Conservation (phyloP, 2,329 filamentous ascomycete genomes). For the Nothophoma quercina region DNA sequence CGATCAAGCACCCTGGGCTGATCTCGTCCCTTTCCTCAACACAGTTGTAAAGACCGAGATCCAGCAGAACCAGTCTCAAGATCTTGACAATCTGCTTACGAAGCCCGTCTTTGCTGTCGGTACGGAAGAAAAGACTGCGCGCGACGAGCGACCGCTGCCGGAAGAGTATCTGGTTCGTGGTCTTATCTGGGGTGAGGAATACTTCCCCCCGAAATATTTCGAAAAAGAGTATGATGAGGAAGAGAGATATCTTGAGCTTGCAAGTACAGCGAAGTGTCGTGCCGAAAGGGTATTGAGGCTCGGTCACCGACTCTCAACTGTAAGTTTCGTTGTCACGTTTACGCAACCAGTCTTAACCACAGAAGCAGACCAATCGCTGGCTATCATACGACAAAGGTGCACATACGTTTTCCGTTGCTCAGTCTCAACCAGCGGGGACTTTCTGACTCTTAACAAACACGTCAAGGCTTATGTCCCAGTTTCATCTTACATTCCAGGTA, state of each 20-base stretch:
- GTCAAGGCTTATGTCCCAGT: neutral
- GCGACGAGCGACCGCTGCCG: conserved; percentile 64
- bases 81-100: conserved; percentile 40
- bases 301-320: conserved; percentile 56
- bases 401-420: conserved; percentile 38
- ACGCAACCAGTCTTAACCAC: conserved; percentile 18
- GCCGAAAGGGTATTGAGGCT: conserved; percentile 68
- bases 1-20: conserved; percentile 61
- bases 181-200: conserved; percentile 65
- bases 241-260: conserved; percentile 68
- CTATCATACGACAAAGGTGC: conserved; percentile 36
- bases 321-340: conserved; percentile 22
- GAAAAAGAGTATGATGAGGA: conserved; percentile 70
- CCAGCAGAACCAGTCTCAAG: conserved; percentile 31
- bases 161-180: conserved; percentile 75
- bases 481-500: neutral
- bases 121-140: conserved; percentile 37
- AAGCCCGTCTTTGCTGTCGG: conserved; percentile 58
- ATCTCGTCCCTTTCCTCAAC: conserved; percentile 62
- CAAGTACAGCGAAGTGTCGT: conserved; percentile 65
- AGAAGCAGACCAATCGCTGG: conserved; percentile 37
- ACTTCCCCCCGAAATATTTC: conserved; percentile 69
- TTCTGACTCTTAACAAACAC: neutral
- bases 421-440: neutral
- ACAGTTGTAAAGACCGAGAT: conserved; percentile 54